A percentile compares a stretch with the other conserved stretches of the same genome.
These are phyloP conservation scores for Porphyrellus sp. DNA, from an alignment of 1,284 basidiomycete genomes.

Conservation along the genomic window DNA sequence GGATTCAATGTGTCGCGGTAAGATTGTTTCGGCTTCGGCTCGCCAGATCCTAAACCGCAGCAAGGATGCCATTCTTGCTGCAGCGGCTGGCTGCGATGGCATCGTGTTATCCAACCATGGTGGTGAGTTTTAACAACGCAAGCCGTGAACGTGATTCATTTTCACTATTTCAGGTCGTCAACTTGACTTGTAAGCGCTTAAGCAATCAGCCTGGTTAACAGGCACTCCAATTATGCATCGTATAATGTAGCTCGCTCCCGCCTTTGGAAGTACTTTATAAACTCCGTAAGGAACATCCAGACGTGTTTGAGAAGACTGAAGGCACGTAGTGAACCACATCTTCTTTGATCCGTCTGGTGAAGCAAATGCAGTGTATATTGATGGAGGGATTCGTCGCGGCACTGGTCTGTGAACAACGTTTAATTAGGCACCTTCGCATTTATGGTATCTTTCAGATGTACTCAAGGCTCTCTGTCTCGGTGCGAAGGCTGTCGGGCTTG, in stretches of 20 bases:
- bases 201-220: slow-evolving; percentile 25
- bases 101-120: slow-evolving; percentile 92
- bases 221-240: background rate
- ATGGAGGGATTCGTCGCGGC: slow-evolving; percentile 84
- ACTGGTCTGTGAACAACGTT: slow-evolving; percentile 49
- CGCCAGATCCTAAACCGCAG: slow-evolving; percentile 9
- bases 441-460: slow-evolving; percentile 52
- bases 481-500: slow-evolving; percentile 86
- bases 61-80: slow-evolving; percentile 82
- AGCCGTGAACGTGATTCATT: slow-evolving; percentile 4
- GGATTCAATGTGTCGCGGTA: slow-evolving; percentile 75
- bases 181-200: slow-evolving; percentile 67
- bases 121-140: slow-evolving; percentile 46
- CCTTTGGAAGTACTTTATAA: slow-evolving; percentile 75
- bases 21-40: background rate
- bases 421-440: slow-evolving; percentile 1
- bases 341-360: slow-evolving; percentile 1
- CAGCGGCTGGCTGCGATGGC: slow-evolving; percentile 83
- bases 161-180: slow-evolving; percentile 58
- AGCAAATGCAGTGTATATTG: slow-evolving; percentile 67
- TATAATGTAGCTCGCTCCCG: slow-evolving; percentile 53
- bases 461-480: slow-evolving; percentile 91
- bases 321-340: slow-evolving; percentile 37
- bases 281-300: slow-evolving; percentile 68
- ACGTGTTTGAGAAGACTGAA: slow-evolving; percentile 71